Conservation (phyloP, 257 asterid species). For the Solanum megistacrolobum region DNA sequence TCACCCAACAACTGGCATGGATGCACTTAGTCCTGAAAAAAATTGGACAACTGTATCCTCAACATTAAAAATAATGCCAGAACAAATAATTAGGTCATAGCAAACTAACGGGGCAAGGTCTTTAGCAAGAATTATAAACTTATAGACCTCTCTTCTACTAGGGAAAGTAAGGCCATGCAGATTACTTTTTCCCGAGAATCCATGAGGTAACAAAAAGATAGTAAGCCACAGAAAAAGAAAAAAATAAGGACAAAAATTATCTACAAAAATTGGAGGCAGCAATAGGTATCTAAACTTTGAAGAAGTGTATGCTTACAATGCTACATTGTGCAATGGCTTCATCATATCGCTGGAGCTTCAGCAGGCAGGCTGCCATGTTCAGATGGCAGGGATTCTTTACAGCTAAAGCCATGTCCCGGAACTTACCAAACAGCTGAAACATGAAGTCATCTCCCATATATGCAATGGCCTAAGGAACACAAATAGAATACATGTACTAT, state of each 20-base stretch:
- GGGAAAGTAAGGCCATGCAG: neutral
- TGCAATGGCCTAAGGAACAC: slow-evolving; percentile 65
- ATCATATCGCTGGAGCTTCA: slow-evolving; percentile 77
- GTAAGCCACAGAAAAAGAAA: neutral
- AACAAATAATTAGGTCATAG: neutral
- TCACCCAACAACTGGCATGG: neutral
- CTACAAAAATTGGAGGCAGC: neutral
- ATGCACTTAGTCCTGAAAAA: neutral
- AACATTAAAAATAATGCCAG: neutral
- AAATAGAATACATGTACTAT: neutral
- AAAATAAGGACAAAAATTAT: neutral
- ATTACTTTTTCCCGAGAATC: neutral
- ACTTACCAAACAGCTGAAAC: slow-evolving; percentile 96
- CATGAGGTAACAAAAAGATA: neutral
- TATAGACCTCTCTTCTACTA: neutral
- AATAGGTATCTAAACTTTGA: neutral
- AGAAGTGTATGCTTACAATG: slow-evolving; percentile 41
- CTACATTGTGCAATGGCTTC: slow-evolving; percentile 93
- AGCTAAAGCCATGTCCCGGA: slow-evolving; percentile 93
- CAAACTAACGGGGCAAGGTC: neutral
- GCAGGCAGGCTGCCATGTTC: slow-evolving; percentile 85
- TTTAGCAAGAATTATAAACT: neutral
- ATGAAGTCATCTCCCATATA: slow-evolving; percentile 97
- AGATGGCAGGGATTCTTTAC: slow-evolving; percentile 97
- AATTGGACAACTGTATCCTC: neutral